phyloP scores from a whole-genome alignment of 371 early-diverging fungal species.

The Mortierella sp. region DNA sequence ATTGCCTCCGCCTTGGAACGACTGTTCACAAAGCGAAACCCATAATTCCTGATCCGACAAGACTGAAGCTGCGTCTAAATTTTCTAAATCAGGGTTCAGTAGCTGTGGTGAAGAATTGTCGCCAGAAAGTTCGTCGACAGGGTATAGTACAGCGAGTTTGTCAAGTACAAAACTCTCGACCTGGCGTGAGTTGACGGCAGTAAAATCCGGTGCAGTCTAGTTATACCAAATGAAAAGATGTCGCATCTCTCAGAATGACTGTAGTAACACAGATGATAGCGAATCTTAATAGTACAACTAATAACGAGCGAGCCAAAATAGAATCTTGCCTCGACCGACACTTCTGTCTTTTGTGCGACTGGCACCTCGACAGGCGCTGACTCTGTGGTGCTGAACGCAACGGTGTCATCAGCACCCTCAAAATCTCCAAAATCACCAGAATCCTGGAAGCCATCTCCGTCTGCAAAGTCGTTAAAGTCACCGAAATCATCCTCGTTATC shows the following conservation, averaged over 20 bases:
- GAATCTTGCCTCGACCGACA: conserved; percentile 30
- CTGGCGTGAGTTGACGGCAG: conserved; percentile 47
- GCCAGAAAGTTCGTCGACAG: conserved; percentile 14
- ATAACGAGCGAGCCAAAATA: not conserved
- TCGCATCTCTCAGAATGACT: not conserved
- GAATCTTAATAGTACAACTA: too few species aligned
- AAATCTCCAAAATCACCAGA: conserved; percentile 49
- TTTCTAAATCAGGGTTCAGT: conserved; percentile 33
- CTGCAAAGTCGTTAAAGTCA: conserved; percentile 55
- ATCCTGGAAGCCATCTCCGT: conserved; percentile 34
- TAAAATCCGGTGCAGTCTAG: conserved; percentile 55
- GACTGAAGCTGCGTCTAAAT: conserved; percentile 21
- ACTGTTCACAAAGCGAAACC: conserved; percentile 42
- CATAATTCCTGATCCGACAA: conserved; percentile 46
- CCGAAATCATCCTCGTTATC: conserved; percentile 39
- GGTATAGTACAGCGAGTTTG: conserved; percentile 37
- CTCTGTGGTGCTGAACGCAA: conserved; percentile 22
- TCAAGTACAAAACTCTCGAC: conserved; percentile 49
- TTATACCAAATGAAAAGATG: not conserved
- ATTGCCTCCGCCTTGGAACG: conserved; percentile 35
- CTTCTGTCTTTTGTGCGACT: conserved; percentile 3
- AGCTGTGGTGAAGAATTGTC: conserved; percentile 3
- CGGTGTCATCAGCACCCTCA: conserved; percentile 12
- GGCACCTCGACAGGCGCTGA: conserved; percentile 6
- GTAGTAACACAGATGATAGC: not conserved